Conservation (phyloP, 2,329 filamentous ascomycete genomes). For the Sporothrix inflata region DNA sequence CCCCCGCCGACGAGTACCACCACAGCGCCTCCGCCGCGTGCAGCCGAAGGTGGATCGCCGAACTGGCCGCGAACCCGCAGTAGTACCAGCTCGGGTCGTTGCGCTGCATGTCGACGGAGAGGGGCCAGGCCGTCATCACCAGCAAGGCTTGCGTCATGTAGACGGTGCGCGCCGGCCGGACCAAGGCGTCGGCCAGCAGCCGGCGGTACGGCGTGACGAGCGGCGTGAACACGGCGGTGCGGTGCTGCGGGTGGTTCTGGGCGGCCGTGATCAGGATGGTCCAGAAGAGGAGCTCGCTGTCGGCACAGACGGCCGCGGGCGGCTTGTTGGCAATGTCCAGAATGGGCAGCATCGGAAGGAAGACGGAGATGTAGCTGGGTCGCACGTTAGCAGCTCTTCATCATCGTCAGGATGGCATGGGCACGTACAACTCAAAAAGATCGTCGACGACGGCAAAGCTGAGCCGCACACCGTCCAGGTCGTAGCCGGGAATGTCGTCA, state of each 20-base stretch:
- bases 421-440: constrained; percentile 18
- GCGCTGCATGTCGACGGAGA: constrained; percentile 15
- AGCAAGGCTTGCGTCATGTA: constrained; percentile 25
- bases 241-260: constrained; percentile 23
- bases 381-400: not conserved
- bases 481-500: not conserved
- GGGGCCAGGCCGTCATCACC: constrained; percentile 22
- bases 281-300: constrained; percentile 28
- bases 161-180: constrained; percentile 12
- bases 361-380: not conserved
- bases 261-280: constrained; percentile 19
- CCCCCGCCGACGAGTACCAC: constrained; percentile 15
- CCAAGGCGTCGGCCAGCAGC: constrained; percentile 7
- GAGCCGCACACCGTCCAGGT: constrained; percentile 1
- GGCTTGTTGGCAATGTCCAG: constrained; percentile 18
- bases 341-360: constrained; percentile 18
- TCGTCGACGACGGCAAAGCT: not conserved
- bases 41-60: constrained; percentile 22
- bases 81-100: constrained; percentile 29
- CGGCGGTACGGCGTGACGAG: constrained; percentile 1
- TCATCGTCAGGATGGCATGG: not conserved
- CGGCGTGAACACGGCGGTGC: not conserved
- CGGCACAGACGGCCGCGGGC: not conserved
- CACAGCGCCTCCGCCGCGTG: constrained; percentile 18
- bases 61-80: constrained; percentile 22